Conservation (phyloP, 225 moss, liverwort and hornwort species). For the Neckera pumila region DNA sequence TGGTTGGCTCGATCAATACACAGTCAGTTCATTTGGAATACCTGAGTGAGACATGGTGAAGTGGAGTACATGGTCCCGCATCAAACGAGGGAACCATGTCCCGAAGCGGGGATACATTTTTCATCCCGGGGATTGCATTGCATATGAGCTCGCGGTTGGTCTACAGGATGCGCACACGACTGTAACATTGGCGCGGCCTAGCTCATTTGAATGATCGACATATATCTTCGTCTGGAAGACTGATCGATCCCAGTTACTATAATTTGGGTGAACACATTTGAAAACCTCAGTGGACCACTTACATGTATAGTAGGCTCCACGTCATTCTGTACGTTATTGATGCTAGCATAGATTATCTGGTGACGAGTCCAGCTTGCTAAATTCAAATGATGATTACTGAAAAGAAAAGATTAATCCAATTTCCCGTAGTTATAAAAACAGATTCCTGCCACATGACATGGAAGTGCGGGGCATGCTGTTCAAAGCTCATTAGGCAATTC, state of each 20-base stretch:
- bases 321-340: background rate
- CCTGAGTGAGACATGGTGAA: background rate
- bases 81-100: background rate
- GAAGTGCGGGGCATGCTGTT: background rate
- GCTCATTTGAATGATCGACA: background rate
- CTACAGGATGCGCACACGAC: background rate
- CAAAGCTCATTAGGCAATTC: background rate
- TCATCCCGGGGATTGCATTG: background rate
- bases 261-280: background rate
- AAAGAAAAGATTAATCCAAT: no score
- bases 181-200: background rate
- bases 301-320: background rate
- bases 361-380: background rate
- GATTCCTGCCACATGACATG: background rate
- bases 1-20: background rate
- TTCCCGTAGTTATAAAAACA: no score
- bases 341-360: background rate
- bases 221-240: background rate
- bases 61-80: background rate
- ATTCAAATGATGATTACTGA: background rate
- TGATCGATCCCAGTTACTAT: background rate
- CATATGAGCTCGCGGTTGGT: background rate
- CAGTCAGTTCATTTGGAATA: background rate
- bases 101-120: no score
- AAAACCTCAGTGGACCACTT: background rate